These are phyloP conservation scores for Aureobasidium melanogenum DNA, from an alignment of 2,329 filamentous ascomycete genomes.

Conservation along the genomic window DNA sequence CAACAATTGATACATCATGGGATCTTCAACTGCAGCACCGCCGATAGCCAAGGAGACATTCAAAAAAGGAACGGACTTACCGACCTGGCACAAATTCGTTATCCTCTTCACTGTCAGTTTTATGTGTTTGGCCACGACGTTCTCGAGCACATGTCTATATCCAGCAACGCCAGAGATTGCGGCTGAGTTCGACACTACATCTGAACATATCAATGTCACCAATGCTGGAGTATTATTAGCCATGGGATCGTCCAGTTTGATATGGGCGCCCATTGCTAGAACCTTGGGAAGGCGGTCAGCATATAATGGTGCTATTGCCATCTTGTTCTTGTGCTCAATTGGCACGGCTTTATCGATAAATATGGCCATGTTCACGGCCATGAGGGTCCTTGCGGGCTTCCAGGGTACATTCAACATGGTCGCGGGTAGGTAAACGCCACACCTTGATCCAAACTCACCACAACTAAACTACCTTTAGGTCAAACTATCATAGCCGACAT, in stretches of 20 bases:
- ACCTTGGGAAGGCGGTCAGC: conserved; percentile 36
- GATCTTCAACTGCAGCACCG: neutral
- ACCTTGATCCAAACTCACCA: neutral
- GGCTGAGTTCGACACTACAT: conserved; percentile 51
- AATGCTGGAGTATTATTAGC: conserved; percentile 62
- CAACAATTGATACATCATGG: neutral
- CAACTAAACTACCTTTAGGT: neutral
- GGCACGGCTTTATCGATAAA: conserved; percentile 63
- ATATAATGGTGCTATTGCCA: conserved; percentile 45
- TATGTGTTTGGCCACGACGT: conserved; percentile 63
- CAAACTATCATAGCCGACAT: conserved; percentile 51
- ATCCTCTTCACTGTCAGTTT: conserved; percentile 62
- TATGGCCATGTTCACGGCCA: conserved; percentile 59
- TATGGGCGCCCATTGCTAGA: conserved; percentile 58
- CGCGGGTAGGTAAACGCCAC: conserved; percentile 38
- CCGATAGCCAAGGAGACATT: neutral
- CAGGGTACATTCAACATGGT: conserved; percentile 67
- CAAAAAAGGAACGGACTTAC: neutral
- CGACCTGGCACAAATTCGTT: conserved; percentile 40
- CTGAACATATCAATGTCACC: conserved; percentile 59
- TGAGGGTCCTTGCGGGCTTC: conserved; percentile 62
- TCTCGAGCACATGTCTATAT: conserved; percentile 63
- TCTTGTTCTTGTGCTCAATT: conserved; percentile 58
- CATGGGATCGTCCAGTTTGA: conserved; percentile 58
- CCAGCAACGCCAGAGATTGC: conserved; percentile 65